Base-by-base conservation (phyloP, 345 rosid species). In the Pugionium cornutum region DNA sequence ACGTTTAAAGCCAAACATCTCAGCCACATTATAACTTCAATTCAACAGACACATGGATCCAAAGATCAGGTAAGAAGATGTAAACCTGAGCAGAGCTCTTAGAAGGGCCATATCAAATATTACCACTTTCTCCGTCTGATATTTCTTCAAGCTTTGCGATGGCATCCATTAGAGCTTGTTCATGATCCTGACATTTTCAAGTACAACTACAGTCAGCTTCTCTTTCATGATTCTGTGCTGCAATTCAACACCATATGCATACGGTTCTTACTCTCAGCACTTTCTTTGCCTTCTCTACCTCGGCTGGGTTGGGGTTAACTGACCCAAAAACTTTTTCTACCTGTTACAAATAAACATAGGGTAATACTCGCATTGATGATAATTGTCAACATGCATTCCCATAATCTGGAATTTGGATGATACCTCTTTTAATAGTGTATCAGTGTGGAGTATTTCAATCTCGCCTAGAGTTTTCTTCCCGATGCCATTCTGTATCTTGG, bases 91-190 rank as follows among this genome's bases (percentile, higher is more conserved):
- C 34, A 50, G 66, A 72, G 58, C 18, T 18, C 18, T 50, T 50
- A 25, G 11, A 43, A 39, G 26, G 33, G 41, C 28, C 58, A 52
- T 67, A 54, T 64, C 27, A 63, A 6, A 58, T 70, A 85, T 89
- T 91, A 87, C 96, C 99, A 61, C 96, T 91, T 84, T 91, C 98
- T 72, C 89, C 96, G 35, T 91, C 99, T 73, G 98, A 89, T 49
- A 91, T 89, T 70, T 84, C 97, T 78, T 87, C 91, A 43, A 95
- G 95, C 82, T 79, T 84, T 9, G 98, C 86, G 56, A 95, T 95
- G 33, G 98, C 99, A 35, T 82, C 87, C 9, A 87, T 73, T 53
- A 95, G 91, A 58, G 95, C 96, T 80, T 78, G 86, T 75, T 91
- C 98, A 43, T 91, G 98, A 39, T 95, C 94, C 99, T 95, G 76